Evolutionary conservation across 495 filamentous ascomycete genomes (phyloP).

Genomic region (Trichoderma asperelloides): DNA sequence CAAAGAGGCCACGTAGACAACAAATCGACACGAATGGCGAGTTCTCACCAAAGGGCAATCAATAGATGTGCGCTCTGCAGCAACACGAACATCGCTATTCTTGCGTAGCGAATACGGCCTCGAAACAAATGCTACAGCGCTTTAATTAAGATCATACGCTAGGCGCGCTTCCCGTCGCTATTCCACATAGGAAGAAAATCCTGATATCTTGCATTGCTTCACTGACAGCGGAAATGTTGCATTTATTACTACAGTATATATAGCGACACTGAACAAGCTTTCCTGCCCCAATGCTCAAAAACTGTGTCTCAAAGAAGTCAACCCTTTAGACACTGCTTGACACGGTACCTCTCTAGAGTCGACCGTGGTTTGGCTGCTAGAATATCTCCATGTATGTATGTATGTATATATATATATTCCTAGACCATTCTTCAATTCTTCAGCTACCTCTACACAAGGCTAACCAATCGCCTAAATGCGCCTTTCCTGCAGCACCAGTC

Average conservation of each 20-base stretch:
- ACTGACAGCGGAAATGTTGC: background rate
- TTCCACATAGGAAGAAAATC: background rate
- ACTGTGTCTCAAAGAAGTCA: background rate
- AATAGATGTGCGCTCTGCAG: too few relatives aligned
- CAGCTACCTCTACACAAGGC: conserved; percentile 2
- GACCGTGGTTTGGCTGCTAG: background rate
- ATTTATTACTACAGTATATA: background rate
- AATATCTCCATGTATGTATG: background rate
- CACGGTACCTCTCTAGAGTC: background rate
- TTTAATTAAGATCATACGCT: too few relatives aligned
- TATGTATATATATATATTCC: background rate
- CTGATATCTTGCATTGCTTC: background rate
- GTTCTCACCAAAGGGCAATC: too few relatives aligned
- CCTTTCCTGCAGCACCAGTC: background rate
- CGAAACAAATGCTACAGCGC: too few relatives aligned
- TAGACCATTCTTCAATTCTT: conserved; percentile 3
- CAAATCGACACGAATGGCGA: background rate
- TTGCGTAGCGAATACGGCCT: too few relatives aligned
- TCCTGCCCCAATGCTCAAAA: too few relatives aligned
- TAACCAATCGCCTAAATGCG: conserved; percentile 4
- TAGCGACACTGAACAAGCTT: background rate
- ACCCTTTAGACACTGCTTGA: background rate
- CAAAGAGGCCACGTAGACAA: background rate
- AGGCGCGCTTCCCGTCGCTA: too few relatives aligned
- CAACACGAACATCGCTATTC: too few relatives aligned